Evolutionary conservation across 2,329 filamentous ascomycete species (phyloP).

Genomic region (Mollisia scopiformis): DNA sequence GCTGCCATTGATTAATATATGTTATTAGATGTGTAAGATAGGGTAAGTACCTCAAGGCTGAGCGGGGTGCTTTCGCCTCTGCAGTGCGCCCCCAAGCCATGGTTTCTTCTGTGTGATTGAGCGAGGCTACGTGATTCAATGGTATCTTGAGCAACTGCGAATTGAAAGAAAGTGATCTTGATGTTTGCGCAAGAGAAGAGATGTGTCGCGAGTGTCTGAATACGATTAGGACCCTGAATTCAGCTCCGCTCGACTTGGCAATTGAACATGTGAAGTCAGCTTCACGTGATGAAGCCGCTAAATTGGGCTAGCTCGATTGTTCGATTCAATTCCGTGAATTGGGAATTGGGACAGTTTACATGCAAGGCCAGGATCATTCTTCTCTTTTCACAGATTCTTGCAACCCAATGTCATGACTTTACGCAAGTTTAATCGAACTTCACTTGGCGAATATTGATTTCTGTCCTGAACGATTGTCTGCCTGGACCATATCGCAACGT

Average conservation of each 20-base stretch:
- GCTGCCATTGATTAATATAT: constrained; percentile 23
- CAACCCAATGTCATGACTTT: constrained; percentile 27
- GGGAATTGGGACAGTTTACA: constrained; percentile 5
- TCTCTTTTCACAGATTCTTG: constrained; percentile 1
- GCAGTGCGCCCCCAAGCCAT: constrained; percentile 40
- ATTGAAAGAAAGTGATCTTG: neutral
- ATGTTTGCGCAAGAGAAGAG: neutral
- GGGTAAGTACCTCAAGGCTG: constrained; percentile 35
- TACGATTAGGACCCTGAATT: neutral
- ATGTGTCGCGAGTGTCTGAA: neutral
- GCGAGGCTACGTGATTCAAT: neutral
- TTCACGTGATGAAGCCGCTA: neutral
- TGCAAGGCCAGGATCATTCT: constrained; percentile 19
- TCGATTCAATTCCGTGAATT: too few species aligned
- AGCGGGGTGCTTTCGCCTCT: constrained; percentile 32
- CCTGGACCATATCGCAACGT: constrained; percentile 31
- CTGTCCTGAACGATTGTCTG: constrained; percentile 6
- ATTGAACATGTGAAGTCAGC: neutral
- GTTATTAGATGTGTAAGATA: neutral
- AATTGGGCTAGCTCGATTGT: neutral
- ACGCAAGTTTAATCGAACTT: constrained; percentile 10
- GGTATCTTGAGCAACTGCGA: neutral
- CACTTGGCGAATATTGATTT: constrained; percentile 17
- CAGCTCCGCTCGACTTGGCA: neutral
- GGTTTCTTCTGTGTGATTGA: constrained; percentile 20